Base-by-base conservation (phyloP, 768 basidiomycete species). In the Podaxis carcinomalis region DNA sequence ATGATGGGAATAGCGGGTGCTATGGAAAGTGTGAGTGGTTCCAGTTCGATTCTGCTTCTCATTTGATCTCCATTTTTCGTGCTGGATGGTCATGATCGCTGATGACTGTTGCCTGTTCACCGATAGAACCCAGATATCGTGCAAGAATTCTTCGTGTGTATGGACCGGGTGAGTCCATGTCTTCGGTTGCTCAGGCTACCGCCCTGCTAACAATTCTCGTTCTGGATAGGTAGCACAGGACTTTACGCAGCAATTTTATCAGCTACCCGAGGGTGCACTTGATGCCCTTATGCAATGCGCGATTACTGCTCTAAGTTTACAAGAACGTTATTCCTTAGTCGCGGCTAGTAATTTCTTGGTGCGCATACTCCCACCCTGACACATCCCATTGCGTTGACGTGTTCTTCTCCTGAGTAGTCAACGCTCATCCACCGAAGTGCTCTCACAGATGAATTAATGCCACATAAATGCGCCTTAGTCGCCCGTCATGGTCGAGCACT, bases 121-220 rank as follows among this genome's bases (percentile, higher is more conserved):
- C 47, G 28, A 49, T 57, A 96, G 93, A 93, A 96, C 68, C 94
- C 95, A 0, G 95, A 96, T 70, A 84, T 96, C 27, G 92, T 93
- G 14, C 93, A 94, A 69, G 87, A 86, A 25, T 95, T 95, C 72
- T 96, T 95, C 73, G 80, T 80, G 7, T 95, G 87, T 68, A 81
- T 91, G 78, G 91, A 93, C 49, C 81, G 84, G 49, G 91, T 92
- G 63, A 51, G 82, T 77, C 16, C 27, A 5, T 32, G 60, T 13
- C 44, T 0, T 57, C 36, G 61, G 19, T 32, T n/a, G 25, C 28
- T 32, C 27, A 44, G n/a, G 35, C 51, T 27, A 36, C 10, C 52
- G 21, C n/a, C 53, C 21, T 44, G 42, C 76, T 75, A 69, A 76
- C 46, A 23, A 44, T 4, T 19, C 44, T 39, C 16, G 16, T 25